Percentiles rank a stretch among this genome's conserved stretches.
These are phyloP conservation scores for Sparassis latifolia DNA, from an alignment of 1,284 basidiomycete genomes.

Conservation along the genomic window DNA sequence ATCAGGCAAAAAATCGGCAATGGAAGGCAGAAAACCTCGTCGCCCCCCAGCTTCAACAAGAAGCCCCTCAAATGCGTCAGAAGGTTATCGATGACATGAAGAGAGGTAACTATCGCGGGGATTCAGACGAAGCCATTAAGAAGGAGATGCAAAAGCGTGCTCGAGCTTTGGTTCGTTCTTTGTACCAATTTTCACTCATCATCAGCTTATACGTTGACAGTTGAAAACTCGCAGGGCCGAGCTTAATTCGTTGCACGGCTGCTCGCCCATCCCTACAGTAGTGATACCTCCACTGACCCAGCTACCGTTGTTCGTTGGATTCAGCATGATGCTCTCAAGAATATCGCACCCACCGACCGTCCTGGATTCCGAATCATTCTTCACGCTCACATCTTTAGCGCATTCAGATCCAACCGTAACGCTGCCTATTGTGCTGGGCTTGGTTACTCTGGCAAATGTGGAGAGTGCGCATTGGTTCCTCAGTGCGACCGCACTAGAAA, in stretches of 20 bases:
- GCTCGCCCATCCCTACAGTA: constrained; percentile 55
- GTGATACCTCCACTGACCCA: constrained; percentile 59
- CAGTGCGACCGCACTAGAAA: constrained; percentile 45
- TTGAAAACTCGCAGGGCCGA: constrained; percentile 48
- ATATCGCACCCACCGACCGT: constrained; percentile 52
- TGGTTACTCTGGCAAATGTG: constrained; percentile 72
- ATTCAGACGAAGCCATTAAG: constrained; percentile 44
- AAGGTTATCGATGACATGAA: constrained; percentile 55
- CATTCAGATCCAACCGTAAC: constrained; percentile 66
- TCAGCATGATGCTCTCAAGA: constrained; percentile 53
- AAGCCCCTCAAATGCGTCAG: constrained; percentile 46
- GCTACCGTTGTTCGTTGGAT: constrained; percentile 66
- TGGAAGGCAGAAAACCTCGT: constrained; percentile 63
- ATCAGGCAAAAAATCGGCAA: constrained; percentile 57
- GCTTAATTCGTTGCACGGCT: constrained; percentile 51
- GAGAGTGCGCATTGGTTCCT: constrained; percentile 70
- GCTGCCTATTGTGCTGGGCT: constrained; percentile 65
- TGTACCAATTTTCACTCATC: not conserved
- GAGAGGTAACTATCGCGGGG: constrained; percentile 43
- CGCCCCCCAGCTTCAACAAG: constrained; percentile 54
- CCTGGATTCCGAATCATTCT: constrained; percentile 68
- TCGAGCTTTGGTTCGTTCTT: too few species aligned
- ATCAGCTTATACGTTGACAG: constrained; percentile 18
- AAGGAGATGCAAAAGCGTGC: constrained; percentile 10
- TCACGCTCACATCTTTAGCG: constrained; percentile 64